Conservation (phyloP, 768 basidiomycete species). For the Trametes gibbosa region DNA sequence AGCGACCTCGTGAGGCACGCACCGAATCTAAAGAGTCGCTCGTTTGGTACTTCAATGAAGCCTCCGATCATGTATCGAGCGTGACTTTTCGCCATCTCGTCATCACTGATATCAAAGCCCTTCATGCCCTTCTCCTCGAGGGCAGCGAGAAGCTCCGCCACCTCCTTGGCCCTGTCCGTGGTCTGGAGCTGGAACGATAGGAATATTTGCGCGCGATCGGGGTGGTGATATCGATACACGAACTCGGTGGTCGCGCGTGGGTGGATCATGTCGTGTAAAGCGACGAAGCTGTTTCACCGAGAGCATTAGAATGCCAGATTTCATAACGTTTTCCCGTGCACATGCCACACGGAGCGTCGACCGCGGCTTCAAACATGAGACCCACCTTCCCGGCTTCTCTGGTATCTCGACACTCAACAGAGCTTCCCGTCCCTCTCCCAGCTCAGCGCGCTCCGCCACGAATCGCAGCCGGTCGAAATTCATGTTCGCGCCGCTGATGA, state of each 20-base stretch:
- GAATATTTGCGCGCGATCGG: constrained; percentile 78
- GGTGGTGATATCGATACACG: constrained; percentile 82
- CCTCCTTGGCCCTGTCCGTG: constrained; percentile 54
- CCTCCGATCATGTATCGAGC: constrained; percentile 95
- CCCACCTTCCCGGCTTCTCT: constrained; percentile 88
- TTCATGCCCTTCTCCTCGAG: constrained; percentile 74
- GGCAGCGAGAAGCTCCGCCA: constrained; percentile 56
- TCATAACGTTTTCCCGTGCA: too few relatives aligned
- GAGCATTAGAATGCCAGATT: background rate
- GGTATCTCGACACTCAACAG: constrained; percentile 93
- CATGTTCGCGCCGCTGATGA: constrained; percentile 98
- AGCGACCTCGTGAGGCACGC: constrained; percentile 29
- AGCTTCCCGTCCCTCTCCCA: constrained; percentile 94
- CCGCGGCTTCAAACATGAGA: too few relatives aligned
- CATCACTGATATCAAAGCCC: constrained; percentile 86
- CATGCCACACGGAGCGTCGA: too few relatives aligned
- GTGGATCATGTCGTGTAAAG: constrained; percentile 82
- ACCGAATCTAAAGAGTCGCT: constrained; percentile 94
- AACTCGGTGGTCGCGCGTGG: constrained; percentile 95
- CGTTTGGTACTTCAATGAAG: constrained; percentile 68
- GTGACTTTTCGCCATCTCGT: constrained; percentile 95
- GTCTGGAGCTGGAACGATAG: constrained; percentile 85
- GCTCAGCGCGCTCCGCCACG: constrained; percentile 97
- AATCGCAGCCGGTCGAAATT: constrained; percentile 96
- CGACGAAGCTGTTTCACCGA: constrained; percentile 66